phyloP scores from a whole-genome alignment of 164 flowering plant species.

The Stephania yunnanensis region DNA sequence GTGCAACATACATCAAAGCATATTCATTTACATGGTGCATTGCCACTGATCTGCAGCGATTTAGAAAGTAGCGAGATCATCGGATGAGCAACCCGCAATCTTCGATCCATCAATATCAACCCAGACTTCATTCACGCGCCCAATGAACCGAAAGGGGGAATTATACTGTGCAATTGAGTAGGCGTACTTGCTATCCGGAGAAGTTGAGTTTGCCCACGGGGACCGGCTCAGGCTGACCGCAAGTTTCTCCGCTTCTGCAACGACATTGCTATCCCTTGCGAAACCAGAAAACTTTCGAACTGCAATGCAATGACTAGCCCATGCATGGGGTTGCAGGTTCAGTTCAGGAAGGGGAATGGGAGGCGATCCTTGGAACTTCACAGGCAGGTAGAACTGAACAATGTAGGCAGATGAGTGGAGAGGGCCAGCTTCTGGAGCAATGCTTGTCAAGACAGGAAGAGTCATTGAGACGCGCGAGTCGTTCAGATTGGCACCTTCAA shows the following conservation, averaged over 20 bases:
- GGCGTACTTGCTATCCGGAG: slow-evolving; percentile 40
- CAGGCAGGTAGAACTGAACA: slow-evolving; percentile 57
- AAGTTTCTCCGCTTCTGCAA: slow-evolving; percentile 65
- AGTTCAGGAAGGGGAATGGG: slow-evolving; percentile 76
- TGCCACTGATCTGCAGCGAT: background rate
- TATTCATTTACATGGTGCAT: background rate
- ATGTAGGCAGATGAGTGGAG: slow-evolving; percentile 61
- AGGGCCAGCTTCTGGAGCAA: slow-evolving; percentile 70
- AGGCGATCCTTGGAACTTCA: slow-evolving; percentile 52
- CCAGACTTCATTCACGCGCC: slow-evolving; percentile 83
- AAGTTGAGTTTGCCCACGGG: slow-evolving; percentile 61
- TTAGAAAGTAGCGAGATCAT: slow-evolving; percentile 38
- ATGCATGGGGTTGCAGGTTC: slow-evolving; percentile 36
- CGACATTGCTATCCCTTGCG: slow-evolving; percentile 55
- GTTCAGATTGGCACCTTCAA: slow-evolving; percentile 70
- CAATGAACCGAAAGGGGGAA: slow-evolving; percentile 52
- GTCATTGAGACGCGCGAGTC: slow-evolving; percentile 51
- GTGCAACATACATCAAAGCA: background rate
- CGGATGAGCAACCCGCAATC: slow-evolving; percentile 26
- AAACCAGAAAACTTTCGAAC: slow-evolving; percentile 76
- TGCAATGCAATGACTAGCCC: slow-evolving; percentile 55
- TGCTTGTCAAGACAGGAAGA: slow-evolving; percentile 56
- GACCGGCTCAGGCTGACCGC: slow-evolving; percentile 64
- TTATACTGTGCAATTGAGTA: slow-evolving; percentile 81
- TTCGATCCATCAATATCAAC: slow-evolving; percentile 48